These are phyloP conservation scores for Wickerhamomyces tratensis DNA, from an alignment of 805 yeast species.

Conservation along the genomic window DNA sequence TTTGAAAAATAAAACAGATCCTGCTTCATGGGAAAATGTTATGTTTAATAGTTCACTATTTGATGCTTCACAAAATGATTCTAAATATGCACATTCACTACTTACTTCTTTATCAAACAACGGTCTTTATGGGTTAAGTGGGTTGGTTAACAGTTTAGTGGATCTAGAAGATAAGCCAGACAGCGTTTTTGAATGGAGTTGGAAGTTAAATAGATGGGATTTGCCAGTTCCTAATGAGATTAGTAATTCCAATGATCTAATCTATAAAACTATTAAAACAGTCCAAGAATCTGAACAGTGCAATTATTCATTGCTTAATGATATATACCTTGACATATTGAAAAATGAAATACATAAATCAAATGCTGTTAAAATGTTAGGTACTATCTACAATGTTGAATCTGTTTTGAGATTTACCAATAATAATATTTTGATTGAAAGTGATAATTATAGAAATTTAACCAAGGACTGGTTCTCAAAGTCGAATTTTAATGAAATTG, in stretches of 20 bases:
- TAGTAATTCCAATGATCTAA: constrained; percentile 29
- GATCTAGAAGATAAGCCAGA: constrained; percentile 7
- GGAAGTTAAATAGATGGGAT: constrained; percentile 78
- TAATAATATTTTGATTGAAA: constrained; percentile 3
- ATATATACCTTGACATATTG: no score
- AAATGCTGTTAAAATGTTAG: no score
- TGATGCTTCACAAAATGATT: constrained; percentile 26
- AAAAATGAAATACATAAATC: no score
- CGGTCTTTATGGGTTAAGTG: constrained; percentile 54
- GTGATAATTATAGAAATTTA: constrained; percentile 10
- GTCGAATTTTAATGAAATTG: constrained; percentile 27
- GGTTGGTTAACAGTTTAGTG: constrained; percentile 25
- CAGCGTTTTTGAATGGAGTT: constrained; percentile 48
- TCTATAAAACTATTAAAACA: constrained; percentile 43
- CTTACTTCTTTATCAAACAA: constrained; percentile 33
- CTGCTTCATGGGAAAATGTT: constrained; percentile 30
- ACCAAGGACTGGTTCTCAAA: constrained; percentile 27
- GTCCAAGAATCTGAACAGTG: constrained; percentile 23
- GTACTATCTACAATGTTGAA: no score
- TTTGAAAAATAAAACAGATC: constrained; percentile 23
- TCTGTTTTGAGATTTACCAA: background rate
- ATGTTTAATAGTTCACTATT: constrained; percentile 47
- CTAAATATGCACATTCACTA: background rate
- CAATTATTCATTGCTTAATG: no score
- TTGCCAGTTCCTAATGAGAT: constrained; percentile 37